Base-by-base conservation (phyloP, 2,329 filamentous ascomycete genomes). In the Apiospora malaysiana region DNA sequence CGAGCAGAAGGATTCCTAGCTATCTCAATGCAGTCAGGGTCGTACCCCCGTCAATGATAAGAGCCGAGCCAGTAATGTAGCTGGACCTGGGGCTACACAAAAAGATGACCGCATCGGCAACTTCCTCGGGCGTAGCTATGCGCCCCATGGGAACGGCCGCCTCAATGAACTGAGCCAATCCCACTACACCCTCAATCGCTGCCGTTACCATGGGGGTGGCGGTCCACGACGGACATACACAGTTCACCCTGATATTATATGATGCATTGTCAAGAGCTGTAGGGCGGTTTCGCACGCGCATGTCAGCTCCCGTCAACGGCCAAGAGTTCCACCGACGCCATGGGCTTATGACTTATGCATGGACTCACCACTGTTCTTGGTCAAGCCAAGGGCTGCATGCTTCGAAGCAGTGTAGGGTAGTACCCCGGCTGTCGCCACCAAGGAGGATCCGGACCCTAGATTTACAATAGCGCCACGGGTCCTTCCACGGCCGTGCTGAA, bases 31-130 rank as follows among this genome's bases (percentile, higher is more conserved):
- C 46, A 9, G 46, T 56, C 21, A 69, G 49, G 14, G 68, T 59
- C 0, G 68, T 69, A 16, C 49, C 68, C 2, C 68, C 68, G 7
- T 70, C 68, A 23, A 70, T 27, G 18, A 70, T 66, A 7, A 70
- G 23, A 14, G 21, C 18, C 9, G 21, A 66, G 12, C 68, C 68
- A 25, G 68, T 70, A 9, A 66, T 42, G 27, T 66, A 70, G 68
- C 68, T 70, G 23, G 68, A 70, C 42, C 51, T 47, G 10, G 51
- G 37, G n/a, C 68, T 66, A 25, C 68, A 70, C 12, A 70, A 21
- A 25, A 66, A 70, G 3, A 66, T 25, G 1, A 66, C 68, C 0
- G 56, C 68, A 66, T 70, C 68, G 9, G 68, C 68, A 8, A 70
- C 68, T 27, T 70, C 68, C 2, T 70, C 68, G 1, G 68, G 23